Conservation (phyloP, 331 rosid genomes). For the Acacia concinna region DNA sequence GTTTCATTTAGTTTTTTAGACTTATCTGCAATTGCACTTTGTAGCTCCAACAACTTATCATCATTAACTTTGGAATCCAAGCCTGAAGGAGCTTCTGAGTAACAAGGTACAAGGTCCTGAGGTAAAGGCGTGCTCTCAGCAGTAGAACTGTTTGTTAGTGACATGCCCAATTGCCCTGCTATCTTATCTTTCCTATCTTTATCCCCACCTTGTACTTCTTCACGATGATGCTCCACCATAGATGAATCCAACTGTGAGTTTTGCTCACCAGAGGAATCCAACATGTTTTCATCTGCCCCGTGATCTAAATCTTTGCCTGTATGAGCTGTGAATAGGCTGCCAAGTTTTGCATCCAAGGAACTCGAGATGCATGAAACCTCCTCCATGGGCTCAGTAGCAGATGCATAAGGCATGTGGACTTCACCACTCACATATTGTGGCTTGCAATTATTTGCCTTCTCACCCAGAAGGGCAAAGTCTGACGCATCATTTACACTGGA, state of each 20-base stretch:
- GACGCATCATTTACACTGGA: conserved; percentile 48
- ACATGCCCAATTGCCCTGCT: conserved; percentile 68
- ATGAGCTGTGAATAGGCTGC: conserved; percentile 59
- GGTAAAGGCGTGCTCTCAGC: conserved; percentile 89
- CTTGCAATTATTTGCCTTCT: conserved; percentile 53
- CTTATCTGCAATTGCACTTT: conserved; percentile 66
- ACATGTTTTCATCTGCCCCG: conserved; percentile 88
- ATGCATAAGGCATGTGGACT: conserved; percentile 52
- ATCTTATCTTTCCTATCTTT: conserved; percentile 70
- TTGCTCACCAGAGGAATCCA: conserved; percentile 61
- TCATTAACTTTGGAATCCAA: conserved; percentile 54
- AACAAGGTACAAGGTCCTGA: conserved; percentile 57
- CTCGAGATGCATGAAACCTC: conserved; percentile 92
- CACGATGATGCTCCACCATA: conserved; percentile 82
- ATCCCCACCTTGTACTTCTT: conserved; percentile 53
- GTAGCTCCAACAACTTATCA: conserved; percentile 65
- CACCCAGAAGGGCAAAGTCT: conserved; percentile 51
- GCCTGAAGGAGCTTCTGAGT: conserved; percentile 49
- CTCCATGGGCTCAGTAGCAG: conserved; percentile 83
- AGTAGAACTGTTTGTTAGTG: conserved; percentile 89
- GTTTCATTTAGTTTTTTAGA: conserved; percentile 61
- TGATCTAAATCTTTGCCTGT: conserved; percentile 55
- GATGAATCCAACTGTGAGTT: conserved; percentile 67
- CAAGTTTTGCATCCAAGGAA: conserved; percentile 77
- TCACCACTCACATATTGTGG: conserved; percentile 50